These are phyloP conservation scores for Lepiota venenata DNA, from an alignment of 768 basidiomycete species.

Conservation along the genomic window DNA sequence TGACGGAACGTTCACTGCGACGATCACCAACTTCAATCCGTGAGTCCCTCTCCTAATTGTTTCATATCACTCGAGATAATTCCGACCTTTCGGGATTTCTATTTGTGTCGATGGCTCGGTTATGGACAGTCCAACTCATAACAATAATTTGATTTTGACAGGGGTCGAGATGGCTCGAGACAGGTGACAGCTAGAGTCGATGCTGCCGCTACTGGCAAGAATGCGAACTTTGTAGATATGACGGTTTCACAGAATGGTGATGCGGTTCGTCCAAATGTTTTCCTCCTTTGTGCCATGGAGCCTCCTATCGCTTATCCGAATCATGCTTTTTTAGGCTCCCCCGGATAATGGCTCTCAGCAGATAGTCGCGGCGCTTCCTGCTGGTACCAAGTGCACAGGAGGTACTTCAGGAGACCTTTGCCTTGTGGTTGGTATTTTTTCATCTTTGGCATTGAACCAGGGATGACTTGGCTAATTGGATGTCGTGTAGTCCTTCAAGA, in stretches of 20 bases:
- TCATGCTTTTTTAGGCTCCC: constrained; percentile 30
- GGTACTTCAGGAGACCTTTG: constrained; percentile 42
- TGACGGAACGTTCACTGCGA: constrained; percentile 39
- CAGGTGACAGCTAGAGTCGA: constrained; percentile 44
- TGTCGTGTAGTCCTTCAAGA: constrained; percentile 36
- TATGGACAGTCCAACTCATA: too few relatives aligned
- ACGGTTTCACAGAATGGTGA: constrained; percentile 44
- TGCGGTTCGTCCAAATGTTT: constrained; percentile 28
- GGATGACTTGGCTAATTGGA: background rate
- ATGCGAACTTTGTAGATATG: constrained; percentile 27
- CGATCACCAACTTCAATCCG: constrained; percentile 45
- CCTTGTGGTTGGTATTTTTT: constrained; percentile 35
- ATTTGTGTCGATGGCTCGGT: background rate
- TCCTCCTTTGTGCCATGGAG: background rate
- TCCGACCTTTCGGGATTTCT: background rate
- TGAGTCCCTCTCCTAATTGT: constrained; percentile 21
- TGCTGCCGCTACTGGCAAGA: constrained; percentile 36
- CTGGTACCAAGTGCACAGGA: constrained; percentile 48
- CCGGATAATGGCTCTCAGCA: constrained; percentile 30
- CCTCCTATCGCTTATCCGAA: background rate
- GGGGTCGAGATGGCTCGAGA: constrained; percentile 43
- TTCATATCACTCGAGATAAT: background rate
- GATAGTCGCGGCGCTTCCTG: constrained; percentile 42
- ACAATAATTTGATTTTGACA: constrained; percentile 7
- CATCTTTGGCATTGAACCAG: background rate